Evolutionary conservation across 371 early-diverging fungal genomes (phyloP).

Genomic region (Mucor indicus): DNA sequence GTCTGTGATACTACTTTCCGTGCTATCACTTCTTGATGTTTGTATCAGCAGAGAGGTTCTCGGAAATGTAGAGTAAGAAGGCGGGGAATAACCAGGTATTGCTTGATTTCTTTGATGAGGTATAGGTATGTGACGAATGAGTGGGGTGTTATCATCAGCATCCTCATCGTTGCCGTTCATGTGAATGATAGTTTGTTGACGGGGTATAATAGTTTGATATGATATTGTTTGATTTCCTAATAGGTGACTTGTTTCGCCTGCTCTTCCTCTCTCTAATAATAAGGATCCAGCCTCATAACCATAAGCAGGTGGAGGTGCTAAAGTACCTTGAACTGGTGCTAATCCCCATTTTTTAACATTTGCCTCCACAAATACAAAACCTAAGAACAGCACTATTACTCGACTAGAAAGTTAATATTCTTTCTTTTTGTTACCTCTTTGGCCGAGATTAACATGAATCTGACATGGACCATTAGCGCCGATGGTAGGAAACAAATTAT

Average conservation of each 20-base stretch:
- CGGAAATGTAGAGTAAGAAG: conserved; percentile 22
- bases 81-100: conserved; percentile 6
- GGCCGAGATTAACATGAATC: conserved; percentile 64
- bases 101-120: background rate
- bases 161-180: background rate
- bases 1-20: too few relatives aligned
- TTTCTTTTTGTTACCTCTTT: conserved; percentile 23
- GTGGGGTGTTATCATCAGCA: conserved; percentile 21
- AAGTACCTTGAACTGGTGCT: conserved; percentile 68
- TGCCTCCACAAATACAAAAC: conserved; percentile 74
- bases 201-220: background rate
- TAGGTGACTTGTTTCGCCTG: conserved; percentile 17
- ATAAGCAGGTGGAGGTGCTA: conserved; percentile 69
- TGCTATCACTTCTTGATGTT: conserved; percentile 10
- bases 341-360: conserved; percentile 86
- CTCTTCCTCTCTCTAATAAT: conserved; percentile 22
- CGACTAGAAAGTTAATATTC: conserved; percentile 21
- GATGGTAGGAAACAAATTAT: conserved; percentile 63
- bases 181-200: background rate
- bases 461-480: conserved; percentile 65
- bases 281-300: conserved; percentile 37
- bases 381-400: too few relatives aligned
- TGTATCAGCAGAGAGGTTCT: too few relatives aligned
- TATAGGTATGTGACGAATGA: conserved; percentile 19
- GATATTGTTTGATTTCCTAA: background rate